Percentiles rank a stretch among this genome's conserved stretches.
Evolutionary conservation across 768 basidiomycete species (phyloP).

Genomic region (Plicaturopsis crispa): DNA sequence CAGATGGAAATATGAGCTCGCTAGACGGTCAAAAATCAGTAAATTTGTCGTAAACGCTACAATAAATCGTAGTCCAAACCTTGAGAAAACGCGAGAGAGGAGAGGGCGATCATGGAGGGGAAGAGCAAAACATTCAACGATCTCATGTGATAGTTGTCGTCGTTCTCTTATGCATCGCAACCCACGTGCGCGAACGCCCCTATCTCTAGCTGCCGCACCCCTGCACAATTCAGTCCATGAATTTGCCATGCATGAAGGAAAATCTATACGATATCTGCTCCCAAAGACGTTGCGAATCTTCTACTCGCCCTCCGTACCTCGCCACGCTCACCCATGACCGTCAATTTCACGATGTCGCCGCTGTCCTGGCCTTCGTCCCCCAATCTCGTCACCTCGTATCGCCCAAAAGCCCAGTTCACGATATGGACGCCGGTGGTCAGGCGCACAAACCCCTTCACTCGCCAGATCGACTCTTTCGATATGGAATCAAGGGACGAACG

Average conservation of each 20-base stretch:
- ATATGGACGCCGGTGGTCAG: conserved; percentile 40
- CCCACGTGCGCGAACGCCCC: neutral
- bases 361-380: conserved; percentile 19
- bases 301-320: conserved; percentile 57
- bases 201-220: no score
- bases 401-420: conserved; percentile 92
- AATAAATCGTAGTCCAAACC: no score
- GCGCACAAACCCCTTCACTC: conserved; percentile 82
- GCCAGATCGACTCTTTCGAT: conserved; percentile 66
- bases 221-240: neutral
- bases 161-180: neutral
- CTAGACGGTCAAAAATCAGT: conserved; percentile 23
- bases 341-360: conserved; percentile 47
- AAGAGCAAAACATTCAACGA: conserved; percentile 10
- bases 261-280: conserved; percentile 23
- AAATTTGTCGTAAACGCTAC: no score
- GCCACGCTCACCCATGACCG: conserved; percentile 89
- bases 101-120: no score
- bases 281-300: conserved; percentile 43
- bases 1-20: conserved; percentile 55
- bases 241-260: neutral
- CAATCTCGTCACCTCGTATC: conserved; percentile 55
- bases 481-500: conserved; percentile 39
- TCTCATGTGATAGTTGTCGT: neutral
- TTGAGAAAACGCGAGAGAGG: no score